Base-by-base conservation (phyloP, 2,329 filamentous ascomycete species). In the Colletotrichum cordylinicola region DNA sequence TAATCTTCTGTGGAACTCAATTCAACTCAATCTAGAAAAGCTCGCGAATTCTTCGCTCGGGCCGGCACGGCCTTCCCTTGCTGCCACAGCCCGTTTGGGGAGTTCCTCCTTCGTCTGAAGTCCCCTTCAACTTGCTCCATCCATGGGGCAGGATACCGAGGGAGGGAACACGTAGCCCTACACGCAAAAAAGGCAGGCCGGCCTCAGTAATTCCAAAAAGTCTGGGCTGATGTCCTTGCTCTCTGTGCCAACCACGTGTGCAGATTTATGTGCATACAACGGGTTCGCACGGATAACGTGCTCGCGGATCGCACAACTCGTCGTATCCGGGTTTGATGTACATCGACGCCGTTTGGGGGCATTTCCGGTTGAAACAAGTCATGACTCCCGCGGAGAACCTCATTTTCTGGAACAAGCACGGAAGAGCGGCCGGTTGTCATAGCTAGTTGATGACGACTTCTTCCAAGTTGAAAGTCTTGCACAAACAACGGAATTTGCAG, bases 41-140 rank as follows among this genome's bases (percentile, higher is more conserved):
- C 65, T 55, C 65, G 65, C 65, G 29, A 56, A 56, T 37, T 37
- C 55, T 37, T 43, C 67, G 61, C 43, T 66, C 67, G 67, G 60
- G 66, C 67, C 68, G 35, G 55, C 29, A 55, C 35, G 35, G 35
- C 15, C 15, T 74, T 39, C 58, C 69, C 70, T 43, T 31, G 21
- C 71, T 37, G 35, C 43, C 43, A 52, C 43, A 43, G 21, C 27
- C 39, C 24, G 33, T 27, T 37, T 55, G 58, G 18, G 27, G 24
- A 58, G 56, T 35, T 52, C 58, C 43, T 66, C 31, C 35, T 56
- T 71, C 72, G 67, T 74, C 72, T 13, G 67, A 74, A 60, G 67
- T 74, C 13, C n/a, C 6, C 18, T 37, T n/a, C 58, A 2, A 61
- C 8, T 35, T 33, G 12, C 33, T 16, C 24, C 21, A 24, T 13